Evolutionary conservation across 2,329 filamentous ascomycete genomes (phyloP).

Genomic region (Cladosporium colombiae): DNA sequence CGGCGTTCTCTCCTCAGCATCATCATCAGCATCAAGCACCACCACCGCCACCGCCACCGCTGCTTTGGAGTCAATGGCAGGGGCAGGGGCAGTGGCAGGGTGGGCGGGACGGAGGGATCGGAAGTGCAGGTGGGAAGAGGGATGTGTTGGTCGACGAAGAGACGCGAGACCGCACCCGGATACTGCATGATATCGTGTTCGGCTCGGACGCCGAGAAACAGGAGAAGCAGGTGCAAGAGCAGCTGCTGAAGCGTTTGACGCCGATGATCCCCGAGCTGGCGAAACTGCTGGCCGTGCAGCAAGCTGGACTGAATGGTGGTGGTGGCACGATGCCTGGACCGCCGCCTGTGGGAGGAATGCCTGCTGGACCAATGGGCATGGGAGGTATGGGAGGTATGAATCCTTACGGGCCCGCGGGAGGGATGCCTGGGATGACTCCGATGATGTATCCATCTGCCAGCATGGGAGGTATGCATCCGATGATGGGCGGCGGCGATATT

Average conservation of each 20-base stretch:
- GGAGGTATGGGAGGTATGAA: conserved; percentile 4
- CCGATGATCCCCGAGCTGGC: conserved; percentile 30
- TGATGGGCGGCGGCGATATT: conserved; percentile 18
- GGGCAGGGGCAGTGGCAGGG: background rate
- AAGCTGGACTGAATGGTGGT: conserved; percentile 11
- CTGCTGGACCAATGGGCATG: background rate
- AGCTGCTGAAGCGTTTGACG: conserved; percentile 30
- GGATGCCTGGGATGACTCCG: background rate
- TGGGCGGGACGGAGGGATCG: background rate
- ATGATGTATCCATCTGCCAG: background rate
- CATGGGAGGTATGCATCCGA: conserved; percentile 19
- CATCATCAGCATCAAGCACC: background rate
- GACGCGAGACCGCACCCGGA: conserved; percentile 18
- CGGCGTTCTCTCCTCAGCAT: background rate
- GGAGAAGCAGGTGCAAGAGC: conserved; percentile 29
- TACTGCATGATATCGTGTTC: conserved; percentile 29
- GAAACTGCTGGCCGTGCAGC: conserved; percentile 24
- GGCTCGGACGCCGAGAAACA: conserved; percentile 29
- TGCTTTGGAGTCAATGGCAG: background rate
- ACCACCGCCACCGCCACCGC: too few species aligned
- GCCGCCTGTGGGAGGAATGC: background rate
- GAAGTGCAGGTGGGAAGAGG: background rate
- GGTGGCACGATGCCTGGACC: conserved; percentile 10
- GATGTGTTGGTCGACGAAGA: background rate
- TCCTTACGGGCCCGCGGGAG: background rate